Base-by-base conservation (phyloP, 768 basidiomycete genomes). In the Tylopilus sp. region DNA sequence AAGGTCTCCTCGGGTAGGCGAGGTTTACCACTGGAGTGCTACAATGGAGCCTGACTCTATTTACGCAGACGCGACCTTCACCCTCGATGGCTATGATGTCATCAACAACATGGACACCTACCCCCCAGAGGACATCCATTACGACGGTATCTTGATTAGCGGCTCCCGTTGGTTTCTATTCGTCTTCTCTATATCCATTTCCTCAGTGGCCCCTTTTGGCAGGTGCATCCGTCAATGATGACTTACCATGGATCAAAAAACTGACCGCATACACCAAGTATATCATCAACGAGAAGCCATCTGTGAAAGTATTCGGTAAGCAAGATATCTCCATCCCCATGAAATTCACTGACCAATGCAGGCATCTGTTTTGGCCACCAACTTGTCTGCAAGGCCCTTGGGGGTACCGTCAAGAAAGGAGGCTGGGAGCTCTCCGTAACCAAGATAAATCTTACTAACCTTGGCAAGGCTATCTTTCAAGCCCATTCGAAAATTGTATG, bases 321-420 rank as follows among this genome's bases (percentile, higher is more conserved):
- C 13, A 8, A 13, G 15, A 1, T 8, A 4, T 28, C 17, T 23
- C 5, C 3, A 12, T 26, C 31, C 33, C 25, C 7, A 11, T 25
- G 3, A 10, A 18, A 10, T 33, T 18, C 4, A 6, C n/a, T 18
- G 17, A 35, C 3, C 21, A 2, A 18, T 18, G 31, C 58, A 89
- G 87, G 91, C 1, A 88, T 95, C 41, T 98, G 95, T 9, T 38
- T 93, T 59, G 93, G 91, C 0, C 91, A 94, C 68, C 91, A 94
- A 58, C 84, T 92, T 58, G 58, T 95, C 51, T 79, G 84, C 3
- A 75, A 83, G 17, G 91, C 93, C 0, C 73, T 91, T 25, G 92
- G 82, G 7, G 65, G 75, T 52, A 83, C 81, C 55, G 82, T 83
- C 4, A 8, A 30, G n/a, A n/a, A 3, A 33, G 22, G n/a, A 18